phyloP scores from a whole-genome alignment of 257 asterid genomes.

The Marsdenia floribunda region DNA sequence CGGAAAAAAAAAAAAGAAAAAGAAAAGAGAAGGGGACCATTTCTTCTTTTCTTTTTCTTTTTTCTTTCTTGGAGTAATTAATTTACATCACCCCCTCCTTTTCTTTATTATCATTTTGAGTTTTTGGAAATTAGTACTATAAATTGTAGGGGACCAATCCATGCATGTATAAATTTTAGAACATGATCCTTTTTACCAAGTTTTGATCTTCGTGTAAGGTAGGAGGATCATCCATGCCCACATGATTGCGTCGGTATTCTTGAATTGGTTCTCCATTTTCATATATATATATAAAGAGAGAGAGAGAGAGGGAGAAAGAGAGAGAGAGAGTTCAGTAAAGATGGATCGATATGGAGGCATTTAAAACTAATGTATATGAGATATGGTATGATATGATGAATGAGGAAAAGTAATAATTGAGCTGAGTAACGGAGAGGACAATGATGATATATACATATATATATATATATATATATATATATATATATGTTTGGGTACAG shows the following conservation, averaged over 20 bases:
- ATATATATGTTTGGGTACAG: too few relatives aligned
- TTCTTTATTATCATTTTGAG: not conserved
- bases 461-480: too few relatives aligned
- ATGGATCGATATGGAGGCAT: too few relatives aligned
- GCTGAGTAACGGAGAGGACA: not conserved
- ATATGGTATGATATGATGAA: too few relatives aligned
- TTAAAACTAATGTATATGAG: too few relatives aligned
- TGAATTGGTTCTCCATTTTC: not conserved
- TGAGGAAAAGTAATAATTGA: not conserved
- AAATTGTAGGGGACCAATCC: slow-evolving; percentile 1
- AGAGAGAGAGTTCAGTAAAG: too few relatives aligned
- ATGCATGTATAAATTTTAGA: not conserved
- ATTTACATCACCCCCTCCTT: not conserved
- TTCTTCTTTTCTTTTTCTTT: not conserved
- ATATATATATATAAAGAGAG: too few relatives aligned
- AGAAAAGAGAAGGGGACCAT: slow-evolving; percentile 17
- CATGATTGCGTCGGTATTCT: slow-evolving; percentile 7
- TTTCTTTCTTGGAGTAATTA: not conserved
- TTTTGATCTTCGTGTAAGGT: not conserved
- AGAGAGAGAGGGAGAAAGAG: too few relatives aligned
- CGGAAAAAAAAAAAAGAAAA: too few relatives aligned
- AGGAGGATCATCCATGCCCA: not conserved
- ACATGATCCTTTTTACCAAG: not conserved
- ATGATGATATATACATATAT: not conserved
- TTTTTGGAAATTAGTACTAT: too few relatives aligned